Evolutionary conservation across 2,329 filamentous ascomycete genomes (phyloP).

Genomic region (Colletotrichum euphorbiae): DNA sequence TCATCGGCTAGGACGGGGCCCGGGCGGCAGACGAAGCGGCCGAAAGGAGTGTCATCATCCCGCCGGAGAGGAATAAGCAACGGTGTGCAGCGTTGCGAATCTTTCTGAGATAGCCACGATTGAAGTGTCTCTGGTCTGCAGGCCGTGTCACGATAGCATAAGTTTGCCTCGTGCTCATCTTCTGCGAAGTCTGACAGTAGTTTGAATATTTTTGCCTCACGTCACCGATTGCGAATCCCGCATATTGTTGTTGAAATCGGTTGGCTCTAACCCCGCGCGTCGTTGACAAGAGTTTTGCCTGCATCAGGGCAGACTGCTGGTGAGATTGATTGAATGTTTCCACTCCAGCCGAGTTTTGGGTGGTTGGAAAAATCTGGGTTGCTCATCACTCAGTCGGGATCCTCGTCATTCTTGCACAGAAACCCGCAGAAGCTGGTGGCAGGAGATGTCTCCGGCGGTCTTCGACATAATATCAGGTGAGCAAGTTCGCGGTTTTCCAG

Average conservation of each 20-base stretch:
- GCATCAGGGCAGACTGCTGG: not conserved
- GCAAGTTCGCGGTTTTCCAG: not conserved
- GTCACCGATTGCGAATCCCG: conserved; percentile 1
- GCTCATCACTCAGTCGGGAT: not conserved
- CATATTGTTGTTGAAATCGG: conserved; percentile 4
- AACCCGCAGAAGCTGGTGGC: conserved; percentile 17
- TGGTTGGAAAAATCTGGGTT: not conserved
- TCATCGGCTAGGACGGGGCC: not conserved
- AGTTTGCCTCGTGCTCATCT: not conserved
- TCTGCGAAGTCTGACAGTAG: too few species aligned
- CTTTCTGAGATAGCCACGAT: not conserved
- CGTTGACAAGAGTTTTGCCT: conserved; percentile 1
- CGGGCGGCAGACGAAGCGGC: not conserved
- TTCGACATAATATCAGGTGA: not conserved
- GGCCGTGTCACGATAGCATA: not conserved
- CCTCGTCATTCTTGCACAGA: conserved; percentile 26
- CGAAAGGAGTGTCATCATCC: not conserved
- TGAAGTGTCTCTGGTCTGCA: not conserved
- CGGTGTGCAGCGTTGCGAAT: not conserved
- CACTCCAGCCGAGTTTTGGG: not conserved
- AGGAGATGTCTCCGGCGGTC: conserved; percentile 24
- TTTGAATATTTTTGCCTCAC: too few species aligned
- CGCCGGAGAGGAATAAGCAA: not conserved
- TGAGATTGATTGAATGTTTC: not conserved
- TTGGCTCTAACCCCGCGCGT: conserved; percentile 1